phyloP scores from a whole-genome alignment of 225 moss, liverwort and hornwort genomes.

The Straminergon stramineum region DNA sequence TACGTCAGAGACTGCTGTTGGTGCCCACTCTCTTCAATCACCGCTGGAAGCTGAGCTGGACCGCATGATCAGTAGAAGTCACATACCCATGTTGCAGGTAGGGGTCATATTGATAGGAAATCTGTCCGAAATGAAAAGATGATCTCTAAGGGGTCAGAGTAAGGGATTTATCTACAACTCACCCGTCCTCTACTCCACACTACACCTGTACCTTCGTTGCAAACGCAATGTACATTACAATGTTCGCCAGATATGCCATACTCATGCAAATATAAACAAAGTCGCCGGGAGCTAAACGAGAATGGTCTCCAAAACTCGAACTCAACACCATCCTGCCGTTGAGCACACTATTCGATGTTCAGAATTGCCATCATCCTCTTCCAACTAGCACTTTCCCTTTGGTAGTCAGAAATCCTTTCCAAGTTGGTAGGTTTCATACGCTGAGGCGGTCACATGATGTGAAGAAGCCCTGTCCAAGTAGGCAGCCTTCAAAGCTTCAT shows the following conservation, averaged over 20 bases:
- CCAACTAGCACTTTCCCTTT: background rate
- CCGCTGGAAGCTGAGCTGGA: background rate
- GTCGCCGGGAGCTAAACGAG: conserved; percentile 12
- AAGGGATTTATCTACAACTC: conserved; percentile 35
- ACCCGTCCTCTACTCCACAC: conserved; percentile 6
- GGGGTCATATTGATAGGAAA: background rate
- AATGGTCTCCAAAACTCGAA: conserved; percentile 16
- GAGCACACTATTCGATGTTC: background rate
- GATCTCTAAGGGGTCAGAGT: background rate
- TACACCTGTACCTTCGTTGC: conserved; percentile 25
- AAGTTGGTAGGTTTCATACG: conserved; percentile 34
- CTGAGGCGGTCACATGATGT: conserved; percentile 25
- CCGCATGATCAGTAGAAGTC: background rate
- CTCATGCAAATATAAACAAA: conserved; percentile 40
- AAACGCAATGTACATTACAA: conserved; percentile 42
- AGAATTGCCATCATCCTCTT: background rate
- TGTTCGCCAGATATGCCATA: conserved; percentile 17
- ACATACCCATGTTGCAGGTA: background rate
- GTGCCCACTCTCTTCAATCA: background rate
- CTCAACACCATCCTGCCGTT: background rate
- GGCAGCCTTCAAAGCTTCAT: conserved; percentile 42
- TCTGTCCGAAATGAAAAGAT: background rate
- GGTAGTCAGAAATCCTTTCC: conserved; percentile 31
- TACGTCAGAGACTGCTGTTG: background rate
- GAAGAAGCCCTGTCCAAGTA: conserved; percentile 35